Conservation (phyloP, 768 basidiomycete genomes). For the Suillus sp. region DNA sequence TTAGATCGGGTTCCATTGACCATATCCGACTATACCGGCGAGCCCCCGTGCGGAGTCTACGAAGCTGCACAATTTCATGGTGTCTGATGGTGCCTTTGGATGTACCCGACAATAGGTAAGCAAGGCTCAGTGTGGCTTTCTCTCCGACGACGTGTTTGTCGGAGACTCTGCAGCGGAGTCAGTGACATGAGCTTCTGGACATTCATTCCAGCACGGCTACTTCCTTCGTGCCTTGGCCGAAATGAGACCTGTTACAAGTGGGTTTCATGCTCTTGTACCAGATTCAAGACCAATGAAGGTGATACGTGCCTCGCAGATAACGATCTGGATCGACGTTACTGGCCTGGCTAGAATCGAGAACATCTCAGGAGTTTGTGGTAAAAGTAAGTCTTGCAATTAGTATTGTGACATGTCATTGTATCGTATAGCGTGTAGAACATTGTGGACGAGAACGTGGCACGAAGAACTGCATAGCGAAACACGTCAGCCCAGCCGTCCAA, state of each 20-base stretch:
- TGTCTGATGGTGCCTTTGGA: background rate
- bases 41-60: background rate
- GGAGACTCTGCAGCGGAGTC: background rate
- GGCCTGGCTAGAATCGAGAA: background rate
- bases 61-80: background rate
- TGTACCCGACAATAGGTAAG: background rate
- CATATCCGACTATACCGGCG: background rate
- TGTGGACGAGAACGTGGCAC: background rate
- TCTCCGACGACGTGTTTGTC: background rate
- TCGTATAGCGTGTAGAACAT: background rate
- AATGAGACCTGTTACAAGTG: no score
- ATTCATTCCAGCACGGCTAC: background rate
- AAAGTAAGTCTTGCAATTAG: background rate
- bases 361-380: background rate
- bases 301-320: background rate
- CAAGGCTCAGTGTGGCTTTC: background rate
- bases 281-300: background rate
- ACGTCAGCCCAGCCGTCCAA: background rate
- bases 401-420: background rate
- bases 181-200: background rate
- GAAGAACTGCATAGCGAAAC: background rate
- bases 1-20: background rate
- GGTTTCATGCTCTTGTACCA: background rate
- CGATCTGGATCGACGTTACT: background rate
- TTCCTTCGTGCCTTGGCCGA: background rate